Conservation (phyloP, 208 protist genomes). For the Strigomonas culicis region DNA sequence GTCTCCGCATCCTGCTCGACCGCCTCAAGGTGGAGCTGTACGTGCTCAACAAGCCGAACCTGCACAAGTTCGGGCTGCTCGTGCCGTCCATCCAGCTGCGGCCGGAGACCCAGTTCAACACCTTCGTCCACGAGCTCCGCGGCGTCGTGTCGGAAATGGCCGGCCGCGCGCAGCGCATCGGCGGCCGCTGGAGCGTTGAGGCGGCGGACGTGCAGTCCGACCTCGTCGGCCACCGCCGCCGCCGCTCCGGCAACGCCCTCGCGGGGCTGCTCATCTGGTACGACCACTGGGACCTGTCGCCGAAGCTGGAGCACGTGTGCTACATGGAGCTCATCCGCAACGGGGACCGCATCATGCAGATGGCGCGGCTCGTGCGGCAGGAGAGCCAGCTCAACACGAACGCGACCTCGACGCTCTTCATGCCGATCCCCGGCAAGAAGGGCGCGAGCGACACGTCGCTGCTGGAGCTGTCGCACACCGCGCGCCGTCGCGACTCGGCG, state of each 20-base stretch:
- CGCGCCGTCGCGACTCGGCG: conserved; percentile 25
- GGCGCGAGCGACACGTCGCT: conserved; percentile 26
- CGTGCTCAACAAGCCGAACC: conserved; percentile 63
- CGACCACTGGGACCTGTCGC: conserved; percentile 72
- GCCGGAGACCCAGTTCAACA: conserved; percentile 61
- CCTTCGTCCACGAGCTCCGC: conserved; percentile 65
- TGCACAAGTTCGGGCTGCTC: conserved; percentile 52
- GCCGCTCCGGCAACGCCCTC: conserved; percentile 48
- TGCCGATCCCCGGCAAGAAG: conserved; percentile 39
- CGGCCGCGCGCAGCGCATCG: conserved; percentile 43
- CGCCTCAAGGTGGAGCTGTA: conserved; percentile 75
- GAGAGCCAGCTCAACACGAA: conserved; percentile 66
- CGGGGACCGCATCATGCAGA: conserved; percentile 59
- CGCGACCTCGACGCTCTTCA: conserved; percentile 48
- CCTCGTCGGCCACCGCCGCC: conserved; percentile 61
- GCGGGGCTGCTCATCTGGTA: conserved; percentile 79
- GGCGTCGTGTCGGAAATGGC: conserved; percentile 58
- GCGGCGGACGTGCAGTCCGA: conserved; percentile 53
- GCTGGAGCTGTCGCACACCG: conserved; percentile 13
- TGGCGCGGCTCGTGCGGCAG: conserved; percentile 60
- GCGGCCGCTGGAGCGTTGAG: conserved; percentile 53
- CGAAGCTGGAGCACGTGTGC: conserved; percentile 67
- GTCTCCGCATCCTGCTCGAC: conserved; percentile 64
- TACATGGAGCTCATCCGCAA: conserved; percentile 86
- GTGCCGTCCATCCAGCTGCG: conserved; percentile 60